phyloP scores from a whole-genome alignment of 371 early-diverging fungal genomes.

The Mucor lusitanicus region DNA sequence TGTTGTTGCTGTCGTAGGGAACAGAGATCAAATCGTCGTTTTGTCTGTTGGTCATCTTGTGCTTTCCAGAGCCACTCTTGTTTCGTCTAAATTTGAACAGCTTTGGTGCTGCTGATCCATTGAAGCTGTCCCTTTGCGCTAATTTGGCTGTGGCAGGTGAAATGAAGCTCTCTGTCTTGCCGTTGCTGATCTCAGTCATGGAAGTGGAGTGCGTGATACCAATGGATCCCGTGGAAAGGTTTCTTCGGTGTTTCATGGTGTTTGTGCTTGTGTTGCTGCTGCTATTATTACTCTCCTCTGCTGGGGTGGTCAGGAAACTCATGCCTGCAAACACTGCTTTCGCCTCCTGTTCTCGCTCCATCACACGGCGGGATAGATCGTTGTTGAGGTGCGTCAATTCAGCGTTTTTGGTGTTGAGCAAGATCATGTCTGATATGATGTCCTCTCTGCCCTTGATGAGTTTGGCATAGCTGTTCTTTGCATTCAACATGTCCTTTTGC shows the following conservation, averaged over 20 bases:
- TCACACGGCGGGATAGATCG: slow-evolving; percentile 53
- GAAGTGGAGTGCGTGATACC: slow-evolving; percentile 8
- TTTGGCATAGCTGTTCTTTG: slow-evolving; percentile 17
- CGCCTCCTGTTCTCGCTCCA: slow-evolving; percentile 49
- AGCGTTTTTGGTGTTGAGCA: slow-evolving; percentile 59
- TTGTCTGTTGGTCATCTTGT: slow-evolving; percentile 8
- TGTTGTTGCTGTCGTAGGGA: slow-evolving; percentile 28
- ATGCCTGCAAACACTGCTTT: slow-evolving; percentile 43
- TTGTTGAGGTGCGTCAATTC: slow-evolving; percentile 60
- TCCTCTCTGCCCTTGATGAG: slow-evolving; percentile 35
- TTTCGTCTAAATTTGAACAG: slow-evolving; percentile 50
- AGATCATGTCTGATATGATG: slow-evolving; percentile 57
- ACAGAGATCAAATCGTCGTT: slow-evolving; percentile 28
- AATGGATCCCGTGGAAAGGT: slow-evolving; percentile 29
- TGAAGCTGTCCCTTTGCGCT: slow-evolving; percentile 46
- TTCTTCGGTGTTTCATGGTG: slow-evolving; percentile 17
- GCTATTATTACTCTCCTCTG: not conserved
- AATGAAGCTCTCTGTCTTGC: not conserved
- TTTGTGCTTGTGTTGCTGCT: not conserved
- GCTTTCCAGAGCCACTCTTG: slow-evolving; percentile 22
- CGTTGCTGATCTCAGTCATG: slow-evolving; percentile 8
- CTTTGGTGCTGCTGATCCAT: slow-evolving; percentile 43
- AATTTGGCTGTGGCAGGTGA: slow-evolving; percentile 17
- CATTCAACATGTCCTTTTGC: slow-evolving; percentile 28
- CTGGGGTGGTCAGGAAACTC: slow-evolving; percentile 18